phyloP scores from a whole-genome alignment of 1,284 basidiomycete genomes.

The Sanguinoderma infundibulare region DNA sequence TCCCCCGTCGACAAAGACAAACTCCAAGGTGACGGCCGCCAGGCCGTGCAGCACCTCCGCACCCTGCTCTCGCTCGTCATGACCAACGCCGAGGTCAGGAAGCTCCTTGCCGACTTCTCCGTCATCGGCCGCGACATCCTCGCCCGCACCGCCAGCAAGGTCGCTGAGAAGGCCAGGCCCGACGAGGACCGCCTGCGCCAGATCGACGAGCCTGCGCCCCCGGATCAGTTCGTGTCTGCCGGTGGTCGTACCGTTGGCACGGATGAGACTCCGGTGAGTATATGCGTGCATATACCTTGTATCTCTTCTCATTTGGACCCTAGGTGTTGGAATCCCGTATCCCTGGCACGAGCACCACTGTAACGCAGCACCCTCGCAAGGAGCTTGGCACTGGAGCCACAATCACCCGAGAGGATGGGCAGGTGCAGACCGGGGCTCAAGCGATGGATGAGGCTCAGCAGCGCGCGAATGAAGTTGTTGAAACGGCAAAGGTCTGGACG shows the following conservation, averaged over 20 bases:
- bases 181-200: conserved; percentile 61
- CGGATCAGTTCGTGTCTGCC: conserved; percentile 60
- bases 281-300: conserved; percentile 2
- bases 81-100: conserved; percentile 92
- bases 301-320: not conserved
- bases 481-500: conserved; percentile 24
- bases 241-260: conserved; percentile 50
- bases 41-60: conserved; percentile 82
- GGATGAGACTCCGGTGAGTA: conserved; percentile 36
- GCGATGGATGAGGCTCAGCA: conserved; percentile 27
- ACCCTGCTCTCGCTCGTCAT: conserved; percentile 83
- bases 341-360: conserved; percentile 45
- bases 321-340: conserved; percentile 53
- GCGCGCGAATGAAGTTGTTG: conserved; percentile 24
- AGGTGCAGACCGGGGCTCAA: conserved; percentile 39
- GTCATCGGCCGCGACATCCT: conserved; percentile 89
- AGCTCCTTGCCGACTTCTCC: conserved; percentile 84
- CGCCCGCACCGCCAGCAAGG: conserved; percentile 77
- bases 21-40: conserved; percentile 59
- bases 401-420: conserved; percentile 39
- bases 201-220: conserved; percentile 74
- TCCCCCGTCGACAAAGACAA: conserved; percentile 61
- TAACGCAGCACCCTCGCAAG: conserved; percentile 52
- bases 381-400: conserved; percentile 33
- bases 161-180: conserved; percentile 75